phyloP scores from a whole-genome alignment of 805 yeast genomes.

The Debaryomyces prosopidis region DNA sequence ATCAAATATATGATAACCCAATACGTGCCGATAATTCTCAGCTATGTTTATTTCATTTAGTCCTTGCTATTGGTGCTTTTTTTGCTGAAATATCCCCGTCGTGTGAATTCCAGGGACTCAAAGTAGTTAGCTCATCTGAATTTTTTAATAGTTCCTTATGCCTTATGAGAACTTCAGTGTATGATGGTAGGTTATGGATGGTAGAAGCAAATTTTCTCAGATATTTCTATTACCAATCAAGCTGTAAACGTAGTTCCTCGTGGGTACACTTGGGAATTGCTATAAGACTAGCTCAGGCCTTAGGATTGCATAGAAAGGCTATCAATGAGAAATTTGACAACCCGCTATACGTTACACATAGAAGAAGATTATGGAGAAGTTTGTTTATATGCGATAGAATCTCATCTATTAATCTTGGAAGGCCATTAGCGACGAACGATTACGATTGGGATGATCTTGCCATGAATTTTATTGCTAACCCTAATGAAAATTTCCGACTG shows the following conservation, averaged over 20 bases:
- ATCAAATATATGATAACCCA: slow-evolving; percentile 32
- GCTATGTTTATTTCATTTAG: slow-evolving; percentile 36
- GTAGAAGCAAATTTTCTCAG: slow-evolving; percentile 41
- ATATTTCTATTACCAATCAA: slow-evolving; percentile 37
- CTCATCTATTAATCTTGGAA: slow-evolving; percentile 22
- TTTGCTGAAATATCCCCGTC: slow-evolving; percentile 28
- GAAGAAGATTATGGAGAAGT: slow-evolving; percentile 26
- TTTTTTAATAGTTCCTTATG: slow-evolving; percentile 37
- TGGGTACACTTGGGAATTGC: slow-evolving; percentile 13
- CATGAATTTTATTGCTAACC: slow-evolving; percentile 8
- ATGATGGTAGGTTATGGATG: slow-evolving; percentile 43
- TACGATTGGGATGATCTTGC: slow-evolving; percentile 39
- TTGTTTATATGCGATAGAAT: slow-evolving; percentile 22
- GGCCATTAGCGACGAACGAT: slow-evolving; percentile 21
- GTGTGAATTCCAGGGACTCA: slow-evolving; percentile 1
- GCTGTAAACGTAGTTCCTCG: slow-evolving; percentile 19
- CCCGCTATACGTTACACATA: slow-evolving; percentile 16
- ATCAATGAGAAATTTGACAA: slow-evolving; percentile 4
- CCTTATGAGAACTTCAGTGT: slow-evolving; percentile 28
- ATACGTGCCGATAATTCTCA: slow-evolving; percentile 19
- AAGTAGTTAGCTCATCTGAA: slow-evolving; percentile 24
- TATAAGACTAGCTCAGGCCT: slow-evolving; percentile 12
- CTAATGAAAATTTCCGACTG: slow-evolving; percentile 18
- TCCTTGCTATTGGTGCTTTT: slow-evolving; percentile 43
- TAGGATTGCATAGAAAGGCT: slow-evolving; percentile 11